Evolutionary conservation across 139 green algal genomes (phyloP).

Genomic region (Micractinium conductrix): DNA sequence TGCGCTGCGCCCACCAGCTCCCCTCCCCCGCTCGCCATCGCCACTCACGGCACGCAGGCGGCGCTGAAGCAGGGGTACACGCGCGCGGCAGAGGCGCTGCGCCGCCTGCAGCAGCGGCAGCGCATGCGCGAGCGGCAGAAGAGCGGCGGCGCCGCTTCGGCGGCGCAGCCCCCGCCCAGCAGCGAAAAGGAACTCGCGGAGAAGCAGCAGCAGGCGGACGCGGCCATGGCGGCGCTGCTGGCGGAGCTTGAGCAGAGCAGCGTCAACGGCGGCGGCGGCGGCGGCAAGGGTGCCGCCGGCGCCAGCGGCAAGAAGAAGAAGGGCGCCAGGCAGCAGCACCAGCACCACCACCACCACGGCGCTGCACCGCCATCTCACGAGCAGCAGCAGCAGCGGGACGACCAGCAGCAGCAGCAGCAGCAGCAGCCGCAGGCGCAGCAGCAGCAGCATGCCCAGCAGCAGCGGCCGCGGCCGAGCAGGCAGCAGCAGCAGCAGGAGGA

Average conservation of each 20-base stretch:
- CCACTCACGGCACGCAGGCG: constrained; percentile 9
- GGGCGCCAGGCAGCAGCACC: constrained; percentile 17
- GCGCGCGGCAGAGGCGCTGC: constrained; percentile 11
- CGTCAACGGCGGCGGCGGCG: background rate
- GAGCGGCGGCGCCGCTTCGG: background rate
- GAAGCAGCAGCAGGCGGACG: constrained; percentile 24
- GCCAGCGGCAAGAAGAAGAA: constrained; percentile 6
- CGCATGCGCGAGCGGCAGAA: constrained; percentile 32
- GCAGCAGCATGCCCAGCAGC: background rate
- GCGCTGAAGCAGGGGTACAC: constrained; percentile 25
- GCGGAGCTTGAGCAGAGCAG: constrained; percentile 9
- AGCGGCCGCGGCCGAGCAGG: background rate
- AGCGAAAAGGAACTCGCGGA: constrained; percentile 15
- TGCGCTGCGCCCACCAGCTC: background rate
- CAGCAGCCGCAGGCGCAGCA: background rate
- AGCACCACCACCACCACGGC: constrained; percentile 7
- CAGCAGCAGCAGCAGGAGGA: background rate
- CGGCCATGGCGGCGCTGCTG: constrained; percentile 14
- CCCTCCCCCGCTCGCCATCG: too few species aligned
- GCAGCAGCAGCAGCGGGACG: constrained; percentile 12
- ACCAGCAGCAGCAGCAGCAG: background rate
- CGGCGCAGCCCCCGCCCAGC: background rate
- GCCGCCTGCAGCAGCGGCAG: constrained; percentile 35
- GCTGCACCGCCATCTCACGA: background rate
- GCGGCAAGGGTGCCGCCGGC: constrained; percentile 2